Evolutionary conservation across 2,329 filamentous ascomycete genomes (phyloP).

Genomic region (Colletotrichum scovillei): DNA sequence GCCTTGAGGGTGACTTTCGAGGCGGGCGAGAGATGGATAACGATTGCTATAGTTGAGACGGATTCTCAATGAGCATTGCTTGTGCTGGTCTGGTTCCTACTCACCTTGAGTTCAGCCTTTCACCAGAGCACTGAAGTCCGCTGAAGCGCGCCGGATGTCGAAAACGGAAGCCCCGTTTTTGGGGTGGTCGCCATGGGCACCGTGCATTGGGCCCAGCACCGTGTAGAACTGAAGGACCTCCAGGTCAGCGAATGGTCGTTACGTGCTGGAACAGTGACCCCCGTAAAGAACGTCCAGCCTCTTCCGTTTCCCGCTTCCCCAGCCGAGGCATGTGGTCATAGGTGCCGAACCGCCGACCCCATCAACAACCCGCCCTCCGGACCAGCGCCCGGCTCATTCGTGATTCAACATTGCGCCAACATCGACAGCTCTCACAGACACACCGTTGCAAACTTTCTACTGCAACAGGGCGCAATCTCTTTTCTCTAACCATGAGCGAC

Average conservation of each 20-base stretch:
- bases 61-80: conserved; percentile 16
- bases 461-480: background rate
- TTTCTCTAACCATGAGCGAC: conserved; percentile 44
- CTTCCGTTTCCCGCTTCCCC: conserved; percentile 17
- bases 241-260: background rate
- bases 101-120: conserved; percentile 32
- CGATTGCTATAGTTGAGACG: conserved; percentile 17
- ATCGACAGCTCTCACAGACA: background rate
- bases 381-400: background rate
- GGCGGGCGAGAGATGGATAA: background rate
- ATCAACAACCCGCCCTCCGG: background rate
- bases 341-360: conserved; percentile 24
- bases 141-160: conserved; percentile 27
- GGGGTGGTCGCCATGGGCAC: conserved; percentile 26
- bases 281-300: conserved; percentile 17
- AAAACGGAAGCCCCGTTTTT: conserved; percentile 27
- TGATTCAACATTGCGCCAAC: background rate
- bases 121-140: conserved; percentile 31
- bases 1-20: background rate
- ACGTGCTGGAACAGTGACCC: background rate
- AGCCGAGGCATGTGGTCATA: conserved; percentile 38
- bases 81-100: conserved; percentile 11
- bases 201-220: conserved; percentile 23
- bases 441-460: background rate
- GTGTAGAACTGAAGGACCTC: background rate